Base-by-base conservation (phyloP, 306 rosid genomes). In the Aeschynomene evenia region DNA sequence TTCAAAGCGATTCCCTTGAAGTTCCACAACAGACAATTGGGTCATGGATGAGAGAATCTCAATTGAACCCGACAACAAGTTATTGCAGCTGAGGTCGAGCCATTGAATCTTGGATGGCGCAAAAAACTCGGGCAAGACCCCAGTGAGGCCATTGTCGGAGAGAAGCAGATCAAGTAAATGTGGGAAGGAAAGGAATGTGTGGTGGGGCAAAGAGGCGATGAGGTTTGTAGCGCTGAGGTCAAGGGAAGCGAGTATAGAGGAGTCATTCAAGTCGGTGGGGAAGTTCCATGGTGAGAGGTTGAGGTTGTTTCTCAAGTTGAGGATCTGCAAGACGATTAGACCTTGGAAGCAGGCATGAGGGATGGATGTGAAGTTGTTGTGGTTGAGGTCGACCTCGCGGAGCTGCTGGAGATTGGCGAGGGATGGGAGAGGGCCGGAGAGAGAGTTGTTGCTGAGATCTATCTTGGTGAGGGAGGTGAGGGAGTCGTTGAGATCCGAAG, bases 341-440 rank as follows among this genome's bases (percentile, higher is more conserved):
- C 5, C 4, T 3, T 5, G 16, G n/a, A 40, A 40, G 46, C 20
- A 45, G 6, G 8, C 51, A 0, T 76, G 0, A 0, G 91, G 74
- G 2, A 88, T 65, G 54, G 83, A 79, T 53, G 91, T 68, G 80
- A 88, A 85, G 15, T 83, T 82, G 70, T 88, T 88, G 52, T 6
- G 6, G 72, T 80, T 83, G 0, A 85, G 77, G 50, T 7, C 68
- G 19, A 85, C 55, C 2, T 43, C 2, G 45, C 67, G 54, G 51
- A 45, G 51, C 9, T 4, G 0, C 0, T 2, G 0, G 20, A 45
- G 24, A 4, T 18, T 6, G 12, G 23, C 22, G 4, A 48, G 54
- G 15, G 24, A 48, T 45, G 86, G 95, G 19, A 45, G 0, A 3
- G 51, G 51, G 2, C 51, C 20, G 2, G 9, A 1, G 20, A 45